A percentile compares a stretch with the other conserved stretches of the same genome.
These are phyloP conservation scores for Pseudozyma thailandica DNA, from an alignment of 1,284 basidiomycete genomes.

Conservation along the genomic window DNA sequence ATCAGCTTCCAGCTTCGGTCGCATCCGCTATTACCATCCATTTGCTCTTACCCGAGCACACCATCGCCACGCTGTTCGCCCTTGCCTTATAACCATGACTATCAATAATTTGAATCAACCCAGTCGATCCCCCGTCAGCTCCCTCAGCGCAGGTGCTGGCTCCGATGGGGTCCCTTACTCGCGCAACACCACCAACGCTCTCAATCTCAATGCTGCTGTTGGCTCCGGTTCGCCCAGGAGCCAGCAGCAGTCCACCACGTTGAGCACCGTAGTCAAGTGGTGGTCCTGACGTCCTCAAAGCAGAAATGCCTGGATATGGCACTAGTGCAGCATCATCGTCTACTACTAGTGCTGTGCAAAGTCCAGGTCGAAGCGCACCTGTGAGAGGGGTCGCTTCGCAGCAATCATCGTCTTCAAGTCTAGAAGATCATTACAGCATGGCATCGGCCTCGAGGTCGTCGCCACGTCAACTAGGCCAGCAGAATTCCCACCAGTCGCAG, in stretches of 20 bases:
- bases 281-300: conserved; percentile 57
- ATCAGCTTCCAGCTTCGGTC: neutral
- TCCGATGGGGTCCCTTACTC: conserved; percentile 48
- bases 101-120: conserved; percentile 47
- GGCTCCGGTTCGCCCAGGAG: conserved; percentile 24
- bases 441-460: neutral
- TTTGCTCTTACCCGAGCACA: neutral
- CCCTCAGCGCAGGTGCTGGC: conserved; percentile 43
- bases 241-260: conserved; percentile 52
- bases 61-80: conserved; percentile 48
- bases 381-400: conserved; percentile 62
- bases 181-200: conserved; percentile 18
- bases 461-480: conserved; percentile 6
- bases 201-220: conserved; percentile 24
- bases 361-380: conserved; percentile 59
- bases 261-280: conserved; percentile 59
- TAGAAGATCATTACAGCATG: neutral
- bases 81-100: conserved; percentile 40
- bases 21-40: neutral
- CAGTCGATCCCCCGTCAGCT: conserved; percentile 52
- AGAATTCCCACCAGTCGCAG: conserved; percentile 3
- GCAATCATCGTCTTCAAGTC: conserved; percentile 18
- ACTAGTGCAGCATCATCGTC: neutral
- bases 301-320: conserved; percentile 58
- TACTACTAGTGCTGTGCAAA: conserved; percentile 20